These are phyloP conservation scores for Hyphopichia homilentoma DNA, from an alignment of 805 yeast genomes.

Conservation along the genomic window DNA sequence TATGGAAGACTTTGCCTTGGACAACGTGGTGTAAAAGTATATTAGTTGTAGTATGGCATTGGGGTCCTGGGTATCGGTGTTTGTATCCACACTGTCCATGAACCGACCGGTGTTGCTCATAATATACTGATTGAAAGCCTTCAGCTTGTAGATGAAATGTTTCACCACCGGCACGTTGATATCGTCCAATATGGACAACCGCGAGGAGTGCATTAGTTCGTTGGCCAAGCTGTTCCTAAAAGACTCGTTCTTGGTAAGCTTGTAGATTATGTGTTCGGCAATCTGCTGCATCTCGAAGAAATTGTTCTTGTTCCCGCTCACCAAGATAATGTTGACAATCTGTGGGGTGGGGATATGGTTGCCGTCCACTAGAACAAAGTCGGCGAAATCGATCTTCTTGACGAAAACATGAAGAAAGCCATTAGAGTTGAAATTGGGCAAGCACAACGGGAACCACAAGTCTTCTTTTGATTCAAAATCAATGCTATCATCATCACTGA, in stretches of 20 bases:
- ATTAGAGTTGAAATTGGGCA: slow-evolving; percentile 82
- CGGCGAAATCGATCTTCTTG: slow-evolving; percentile 30
- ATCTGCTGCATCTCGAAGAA: slow-evolving; percentile 71
- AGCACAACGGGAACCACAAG: slow-evolving; percentile 90
- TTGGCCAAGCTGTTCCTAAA: slow-evolving; percentile 17
- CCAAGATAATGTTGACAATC: slow-evolving; percentile 41
- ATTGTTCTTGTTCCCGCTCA: slow-evolving; percentile 71
- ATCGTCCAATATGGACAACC: slow-evolving; percentile 18
- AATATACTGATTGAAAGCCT: slow-evolving; percentile 61
- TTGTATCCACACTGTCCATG: too few species aligned
- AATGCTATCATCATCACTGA: slow-evolving; percentile 1
- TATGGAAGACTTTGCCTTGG: slow-evolving; percentile 21
- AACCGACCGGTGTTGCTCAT: slow-evolving; percentile 31
- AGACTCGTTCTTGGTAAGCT: slow-evolving; percentile 17
- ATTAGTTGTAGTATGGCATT: slow-evolving; percentile 36
- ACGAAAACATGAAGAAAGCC: slow-evolving; percentile 87
- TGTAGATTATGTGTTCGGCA: slow-evolving; percentile 47
- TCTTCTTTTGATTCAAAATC: slow-evolving; percentile 47
- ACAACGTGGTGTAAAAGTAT: slow-evolving; percentile 27
- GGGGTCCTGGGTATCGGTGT: too few species aligned
- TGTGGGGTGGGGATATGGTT: slow-evolving; percentile 7
- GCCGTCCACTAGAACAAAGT: slow-evolving; percentile 12
- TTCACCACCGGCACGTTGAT: slow-evolving; percentile 43
- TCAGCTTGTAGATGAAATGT: slow-evolving; percentile 81
- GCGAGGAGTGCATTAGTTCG: slow-evolving; percentile 17